These are phyloP conservation scores for Prunus kanzakura DNA, from an alignment of 306 rosid genomes.

Conservation along the genomic window DNA sequence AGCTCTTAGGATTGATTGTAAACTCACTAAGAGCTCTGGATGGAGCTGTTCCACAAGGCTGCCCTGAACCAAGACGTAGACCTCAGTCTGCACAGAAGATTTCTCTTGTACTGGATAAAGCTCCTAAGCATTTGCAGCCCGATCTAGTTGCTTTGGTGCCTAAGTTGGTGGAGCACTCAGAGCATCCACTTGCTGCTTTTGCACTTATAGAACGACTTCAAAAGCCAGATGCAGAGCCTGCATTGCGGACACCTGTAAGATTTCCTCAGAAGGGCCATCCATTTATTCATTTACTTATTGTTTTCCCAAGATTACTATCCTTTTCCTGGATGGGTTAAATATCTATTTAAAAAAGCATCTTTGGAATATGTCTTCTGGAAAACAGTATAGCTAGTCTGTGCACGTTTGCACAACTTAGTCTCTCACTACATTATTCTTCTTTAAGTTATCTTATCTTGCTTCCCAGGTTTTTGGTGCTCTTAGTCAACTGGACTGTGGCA, in stretches of 20 bases:
- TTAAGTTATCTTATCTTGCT: conserved; percentile 22
- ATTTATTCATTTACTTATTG: conserved; percentile 23
- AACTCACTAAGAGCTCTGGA: conserved; percentile 93
- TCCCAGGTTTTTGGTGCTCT: conserved; percentile 87
- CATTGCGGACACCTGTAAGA: conserved; percentile 83
- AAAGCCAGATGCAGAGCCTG: conserved; percentile 90
- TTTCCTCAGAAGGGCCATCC: conserved; percentile 10
- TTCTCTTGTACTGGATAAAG: conserved; percentile 88
- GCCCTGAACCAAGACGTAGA: conserved; percentile 94
- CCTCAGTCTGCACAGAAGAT: conserved; percentile 98
- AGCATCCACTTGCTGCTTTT: conserved; percentile 91
- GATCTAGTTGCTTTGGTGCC: conserved; percentile 90
- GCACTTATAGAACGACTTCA: conserved; percentile 88
- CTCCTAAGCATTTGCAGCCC: conserved; percentile 91
- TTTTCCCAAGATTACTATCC: neutral
- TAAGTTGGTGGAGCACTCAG: conserved; percentile 93
- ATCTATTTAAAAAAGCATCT: neutral
- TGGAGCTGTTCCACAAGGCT: conserved; percentile 93
- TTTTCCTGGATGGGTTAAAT: conserved; percentile 10
- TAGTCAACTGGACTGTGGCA: conserved; percentile 85
- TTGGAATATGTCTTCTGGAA: neutral
- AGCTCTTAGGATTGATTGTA: conserved; percentile 94
- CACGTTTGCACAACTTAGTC: neutral
- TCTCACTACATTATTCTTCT: conserved; percentile 21
- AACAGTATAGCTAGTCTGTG: neutral